phyloP scores from a whole-genome alignment of 2,329 filamentous ascomycete species.

The Cordyceps sp. region DNA sequence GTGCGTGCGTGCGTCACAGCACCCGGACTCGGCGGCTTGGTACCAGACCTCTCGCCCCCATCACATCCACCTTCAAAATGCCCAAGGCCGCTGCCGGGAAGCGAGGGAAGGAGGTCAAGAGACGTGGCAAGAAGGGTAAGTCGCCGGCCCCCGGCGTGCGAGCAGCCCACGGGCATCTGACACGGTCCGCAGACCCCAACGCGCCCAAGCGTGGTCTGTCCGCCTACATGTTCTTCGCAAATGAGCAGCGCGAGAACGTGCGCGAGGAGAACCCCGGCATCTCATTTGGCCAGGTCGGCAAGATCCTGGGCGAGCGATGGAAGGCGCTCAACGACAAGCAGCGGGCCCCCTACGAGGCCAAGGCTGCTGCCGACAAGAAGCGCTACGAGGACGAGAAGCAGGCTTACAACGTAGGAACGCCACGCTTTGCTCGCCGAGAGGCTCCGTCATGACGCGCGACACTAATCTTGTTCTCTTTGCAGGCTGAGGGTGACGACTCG shows the following conservation, averaged over 20 bases:
- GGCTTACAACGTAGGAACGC: constrained; percentile 60
- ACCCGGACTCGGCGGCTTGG: not conserved
- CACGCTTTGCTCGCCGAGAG: constrained; percentile 2
- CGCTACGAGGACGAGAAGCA: constrained; percentile 97
- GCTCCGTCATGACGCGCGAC: not conserved
- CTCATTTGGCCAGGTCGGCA: constrained; percentile 96
- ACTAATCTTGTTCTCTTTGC: constrained; percentile 12
- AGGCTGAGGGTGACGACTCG: constrained; percentile 43
- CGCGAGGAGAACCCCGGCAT: constrained; percentile 97
- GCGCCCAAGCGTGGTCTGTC: constrained; percentile 98
- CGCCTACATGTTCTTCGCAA: constrained; percentile 99
- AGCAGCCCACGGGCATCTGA: not conserved
- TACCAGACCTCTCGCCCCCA: too few relatives aligned
- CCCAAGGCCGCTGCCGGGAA: constrained; percentile 38
- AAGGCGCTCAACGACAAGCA: constrained; percentile 92
- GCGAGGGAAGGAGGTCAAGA: constrained; percentile 39
- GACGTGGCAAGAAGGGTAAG: constrained; percentile 43
- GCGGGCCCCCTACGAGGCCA: constrained; percentile 84
- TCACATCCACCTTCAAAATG: constrained; percentile 27
- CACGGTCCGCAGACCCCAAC: constrained; percentile 57
- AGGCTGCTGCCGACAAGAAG: constrained; percentile 97
- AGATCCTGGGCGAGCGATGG: constrained; percentile 96
- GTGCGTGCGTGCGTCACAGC: not conserved
- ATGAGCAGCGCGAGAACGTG: constrained; percentile 96
- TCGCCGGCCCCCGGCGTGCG: constrained; percentile 3